Base-by-base conservation (phyloP, 1,284 basidiomycete genomes). In the Melampsora abietis-canadensis region DNA sequence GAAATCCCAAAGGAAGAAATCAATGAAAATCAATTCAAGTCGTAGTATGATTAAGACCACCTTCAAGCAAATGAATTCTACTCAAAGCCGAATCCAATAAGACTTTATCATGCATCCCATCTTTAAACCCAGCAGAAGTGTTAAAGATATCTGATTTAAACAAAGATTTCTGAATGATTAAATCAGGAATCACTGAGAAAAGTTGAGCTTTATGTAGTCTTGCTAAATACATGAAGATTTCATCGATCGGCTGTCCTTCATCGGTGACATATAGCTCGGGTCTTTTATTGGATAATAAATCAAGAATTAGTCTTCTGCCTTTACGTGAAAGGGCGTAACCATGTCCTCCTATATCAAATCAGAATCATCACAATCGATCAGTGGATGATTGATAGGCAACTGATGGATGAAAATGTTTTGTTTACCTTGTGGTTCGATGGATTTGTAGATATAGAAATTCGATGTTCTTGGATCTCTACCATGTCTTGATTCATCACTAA, bases 121-220 rank as follows among this genome's bases (percentile, higher is more conserved):
- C 72, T 8, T 74, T 30, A 44, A 74, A 74, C 4, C 72, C 72
- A 21, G 72, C 72, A 17, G 72, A 44, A 21, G 72, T 74, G 7
- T 64, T 64, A 12, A 74, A 74, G 30, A 74, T 74, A 31, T 74
- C 72, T 1, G 63, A 66, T 46, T 74, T 74, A 44, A 74, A 74
- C 17, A 74, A 54, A 6, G 72, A 57, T 12, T 60, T 57, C 47
- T 74, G 72, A 21, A 74, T 21, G 34, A 74, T 66, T 14, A 74
- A 15, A 59, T 74, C 72, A 17, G 72, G 72, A 40, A 74, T 66
- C 17, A 74, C 61, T 0, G 72, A 74, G 46, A 66, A 74, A 10
- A 74, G 34, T 12, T 40, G 17, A 27, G 72, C 72, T 4, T 54
- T 34, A 51, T 66, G 51, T 27, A 66, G 44, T 4, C 72, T 51